Conservation (phyloP, 371 early-diverging fungal genomes). For the Lichtheimia ornata region DNA sequence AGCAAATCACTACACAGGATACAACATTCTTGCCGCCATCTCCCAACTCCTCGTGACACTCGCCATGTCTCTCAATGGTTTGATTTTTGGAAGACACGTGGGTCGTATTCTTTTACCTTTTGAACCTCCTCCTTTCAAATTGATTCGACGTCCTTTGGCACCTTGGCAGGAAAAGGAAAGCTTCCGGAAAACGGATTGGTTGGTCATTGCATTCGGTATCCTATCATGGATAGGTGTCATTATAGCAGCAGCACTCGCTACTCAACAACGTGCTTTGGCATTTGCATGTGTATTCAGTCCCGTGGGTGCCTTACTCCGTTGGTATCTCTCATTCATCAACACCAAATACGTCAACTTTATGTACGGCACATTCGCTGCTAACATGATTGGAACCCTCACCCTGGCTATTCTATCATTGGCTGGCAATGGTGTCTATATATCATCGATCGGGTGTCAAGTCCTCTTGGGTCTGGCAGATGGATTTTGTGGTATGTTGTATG, state of each 20-base stretch:
- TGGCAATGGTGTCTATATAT: conserved; percentile 28
- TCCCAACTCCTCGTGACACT: conserved; percentile 46
- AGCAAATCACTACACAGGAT: conserved; percentile 25
- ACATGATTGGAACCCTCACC: conserved; percentile 59
- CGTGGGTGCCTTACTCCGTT: conserved; percentile 67
- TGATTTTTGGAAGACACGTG: conserved; percentile 50
- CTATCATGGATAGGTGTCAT: conserved; percentile 48
- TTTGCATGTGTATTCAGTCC: conserved; percentile 61
- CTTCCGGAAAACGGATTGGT: conserved; percentile 14
- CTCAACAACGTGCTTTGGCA: conserved; percentile 35
- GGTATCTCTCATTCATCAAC: conserved; percentile 64
- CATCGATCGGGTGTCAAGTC: conserved; percentile 50
- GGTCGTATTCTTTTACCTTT: conserved; percentile 13
- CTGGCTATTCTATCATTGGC: conserved; percentile 56
- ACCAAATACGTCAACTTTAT: conserved; percentile 6
- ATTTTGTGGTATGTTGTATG: conserved; percentile 54
- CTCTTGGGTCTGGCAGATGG: conserved; percentile 63
- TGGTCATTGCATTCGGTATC: conserved; percentile 21
- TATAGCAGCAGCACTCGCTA: conserved; percentile 32
- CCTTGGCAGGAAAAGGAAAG: conserved; percentile 3
- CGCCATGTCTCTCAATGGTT: conserved; percentile 48
- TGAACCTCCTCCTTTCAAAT: conserved; percentile 4
- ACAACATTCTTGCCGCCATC: conserved; percentile 49
- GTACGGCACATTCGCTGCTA: conserved; percentile 69
- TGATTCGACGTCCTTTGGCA: conserved; percentile 28